Evolutionary conservation across 2,329 filamentous ascomycete genomes (phyloP), one percentile per base, ranked within the genome.

Genomic region (Aureobasidium sp.): DNA sequence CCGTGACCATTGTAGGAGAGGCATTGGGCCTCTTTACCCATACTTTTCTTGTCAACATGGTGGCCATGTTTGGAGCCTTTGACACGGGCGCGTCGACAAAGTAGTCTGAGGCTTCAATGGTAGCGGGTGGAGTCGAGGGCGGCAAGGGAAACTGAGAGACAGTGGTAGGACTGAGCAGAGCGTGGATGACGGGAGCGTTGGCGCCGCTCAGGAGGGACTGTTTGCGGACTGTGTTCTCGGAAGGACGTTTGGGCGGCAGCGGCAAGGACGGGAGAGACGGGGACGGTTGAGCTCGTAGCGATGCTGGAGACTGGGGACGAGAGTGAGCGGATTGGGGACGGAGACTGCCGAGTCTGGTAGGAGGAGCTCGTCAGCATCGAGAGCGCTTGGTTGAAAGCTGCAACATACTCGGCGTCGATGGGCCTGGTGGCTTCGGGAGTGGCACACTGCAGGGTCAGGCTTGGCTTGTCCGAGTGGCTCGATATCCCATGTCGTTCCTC

Each of bases 21-120:
- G 84, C 87, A 59, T 85, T 80, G 17, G 87, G 86, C 63, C 91
- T 80, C 74, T 86, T 93, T 66, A 97, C 91, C 93, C 93, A 98
- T 62, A 97, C 84, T 76, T 95, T 96, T 67, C 88, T 80, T 55
- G 78, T 81, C 59, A 80, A 71, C 80, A 84, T 84, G 56, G 67
- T 72, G 57, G 66, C 66, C 5, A 55, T 48, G 14, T 50, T 54
- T 6, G 40, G 48, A 10, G 35, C 17, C 3, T 21, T 10, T n/a
- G 40, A 14, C 3, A 35, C 21, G 12, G 39, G 21, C 10, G 35
- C 37, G 21, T 30, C 39, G 32, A 34, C 47, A 29, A 51, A 55
- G 45, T 55, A 45, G 45, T 50, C 53, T 16, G 50, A 45, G 45
- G 34, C 45, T 50, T 39, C 45, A 10, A 29, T 21, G 19, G 35